A percentile compares a stretch with the other conserved stretches of the same genome.
phyloP scores from a whole-genome alignment of 148 eudicot species.

The Camellia lanceoleosa region DNA sequence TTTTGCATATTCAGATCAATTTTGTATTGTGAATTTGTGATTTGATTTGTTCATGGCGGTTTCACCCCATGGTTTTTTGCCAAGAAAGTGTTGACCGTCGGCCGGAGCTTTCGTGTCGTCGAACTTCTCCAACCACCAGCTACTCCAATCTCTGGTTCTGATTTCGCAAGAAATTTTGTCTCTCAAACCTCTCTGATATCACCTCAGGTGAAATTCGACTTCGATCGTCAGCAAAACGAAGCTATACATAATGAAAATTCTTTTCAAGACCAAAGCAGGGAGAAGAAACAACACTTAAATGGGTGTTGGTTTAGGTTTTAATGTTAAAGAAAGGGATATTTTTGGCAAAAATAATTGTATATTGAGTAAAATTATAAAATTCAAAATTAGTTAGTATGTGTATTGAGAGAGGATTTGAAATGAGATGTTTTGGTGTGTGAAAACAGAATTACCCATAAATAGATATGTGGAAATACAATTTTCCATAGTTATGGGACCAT shows the following conservation, averaged over 20 bases:
- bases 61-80: constrained; percentile 47
- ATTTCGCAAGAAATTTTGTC: constrained; percentile 43
- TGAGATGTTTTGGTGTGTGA: too few relatives aligned
- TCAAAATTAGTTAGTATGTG: too few relatives aligned
- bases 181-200: constrained; percentile 30
- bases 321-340: too few relatives aligned
- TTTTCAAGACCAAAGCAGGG: too few relatives aligned
- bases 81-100: constrained; percentile 47
- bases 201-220: constrained; percentile 35
- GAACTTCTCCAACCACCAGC: constrained; percentile 30
- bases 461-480: too few relatives aligned
- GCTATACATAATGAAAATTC: constrained; percentile 5
- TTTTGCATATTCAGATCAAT: not conserved
- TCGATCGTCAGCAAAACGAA: constrained; percentile 46
- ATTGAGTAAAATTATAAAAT: too few relatives aligned
- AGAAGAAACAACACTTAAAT: too few relatives aligned
- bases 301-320: too few relatives aligned
- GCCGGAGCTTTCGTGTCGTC: constrained; percentile 50
- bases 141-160: constrained; percentile 38
- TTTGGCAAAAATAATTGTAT: too few relatives aligned
- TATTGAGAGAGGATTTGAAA: too few relatives aligned
- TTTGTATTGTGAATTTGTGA: not conserved
- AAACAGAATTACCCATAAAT: too few relatives aligned
- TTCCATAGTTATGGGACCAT: too few relatives aligned
- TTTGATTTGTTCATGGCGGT: constrained; percentile 32